phyloP scores from a whole-genome alignment of 1,284 basidiomycete genomes.

The Gomphus bonarii region DNA sequence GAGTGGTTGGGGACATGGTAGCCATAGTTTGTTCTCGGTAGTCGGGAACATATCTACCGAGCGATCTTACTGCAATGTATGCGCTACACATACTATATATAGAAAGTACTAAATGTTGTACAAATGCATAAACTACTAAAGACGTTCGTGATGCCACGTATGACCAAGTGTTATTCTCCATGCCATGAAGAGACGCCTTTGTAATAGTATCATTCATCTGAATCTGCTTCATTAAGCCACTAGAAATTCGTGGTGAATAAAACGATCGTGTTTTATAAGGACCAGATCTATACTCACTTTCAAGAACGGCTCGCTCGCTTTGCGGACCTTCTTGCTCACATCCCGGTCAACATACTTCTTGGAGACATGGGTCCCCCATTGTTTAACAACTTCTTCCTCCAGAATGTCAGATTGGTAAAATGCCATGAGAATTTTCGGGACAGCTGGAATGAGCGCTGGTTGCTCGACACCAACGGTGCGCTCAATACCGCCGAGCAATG shows the following conservation, averaged over 20 bases:
- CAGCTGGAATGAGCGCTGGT: conserved; percentile 52
- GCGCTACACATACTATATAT: too few species aligned
- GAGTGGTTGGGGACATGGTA: not conserved
- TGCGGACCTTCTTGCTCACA: conserved; percentile 89
- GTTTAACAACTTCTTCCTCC: conserved; percentile 83
- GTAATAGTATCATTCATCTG: conserved; percentile 31
- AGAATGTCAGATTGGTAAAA: conserved; percentile 91
- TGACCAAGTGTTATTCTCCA: not conserved
- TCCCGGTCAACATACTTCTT: conserved; percentile 98
- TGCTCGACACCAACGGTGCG: conserved; percentile 66
- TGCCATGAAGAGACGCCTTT: not conserved
- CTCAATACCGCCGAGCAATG: conserved; percentile 85
- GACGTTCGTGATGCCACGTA: not conserved
- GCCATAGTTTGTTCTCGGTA: too few species aligned
- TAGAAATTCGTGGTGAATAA: conserved; percentile 20
- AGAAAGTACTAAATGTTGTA: not conserved
- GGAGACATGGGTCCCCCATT: conserved; percentile 96
- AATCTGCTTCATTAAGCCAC: conserved; percentile 41
- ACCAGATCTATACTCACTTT: conserved; percentile 32
- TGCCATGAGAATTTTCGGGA: conserved; percentile 92
- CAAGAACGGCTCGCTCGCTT: conserved; percentile 92
- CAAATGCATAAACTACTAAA: not conserved
- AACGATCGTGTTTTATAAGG: not conserved
- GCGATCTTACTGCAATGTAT: too few species aligned
- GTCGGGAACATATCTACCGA: too few species aligned